A percentile compares a stretch with the other conserved stretches of the same genome.
phyloP scores from a whole-genome alignment of 2,329 filamentous ascomycete genomes.

The Westerdykella sp. region DNA sequence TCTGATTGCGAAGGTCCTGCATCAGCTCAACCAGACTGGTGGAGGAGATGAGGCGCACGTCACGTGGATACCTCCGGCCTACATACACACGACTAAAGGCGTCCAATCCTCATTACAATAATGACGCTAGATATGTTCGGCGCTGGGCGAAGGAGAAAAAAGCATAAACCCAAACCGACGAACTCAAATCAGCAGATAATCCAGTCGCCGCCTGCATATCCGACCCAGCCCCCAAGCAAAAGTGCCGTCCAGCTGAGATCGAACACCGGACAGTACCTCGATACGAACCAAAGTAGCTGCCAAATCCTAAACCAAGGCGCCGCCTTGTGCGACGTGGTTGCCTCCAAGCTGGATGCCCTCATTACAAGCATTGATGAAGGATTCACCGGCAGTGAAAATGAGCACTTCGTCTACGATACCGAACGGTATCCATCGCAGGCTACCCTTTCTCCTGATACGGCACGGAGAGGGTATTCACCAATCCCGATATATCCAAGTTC shows the following conservation, averaged over 20 bases:
- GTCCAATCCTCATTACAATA: background rate
- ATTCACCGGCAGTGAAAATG: conserved; percentile 48
- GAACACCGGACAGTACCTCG: conserved; percentile 21
- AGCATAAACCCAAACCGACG: no score
- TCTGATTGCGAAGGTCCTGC: no score
- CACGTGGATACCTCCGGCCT: no score
- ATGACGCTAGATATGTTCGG: background rate
- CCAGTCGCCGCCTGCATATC: no score
- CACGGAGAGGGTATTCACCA: background rate
- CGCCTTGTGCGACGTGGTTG: conserved; percentile 54
- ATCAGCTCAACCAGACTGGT: no score
- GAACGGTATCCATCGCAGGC: no score
- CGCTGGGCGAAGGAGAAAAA: background rate
- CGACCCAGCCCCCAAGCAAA: conserved; percentile 10
- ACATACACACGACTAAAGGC: no score
- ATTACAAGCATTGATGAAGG: conserved; percentile 66
- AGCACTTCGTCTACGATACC: conserved; percentile 37
- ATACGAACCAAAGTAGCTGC: conserved; percentile 30
- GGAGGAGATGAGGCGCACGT: no score
- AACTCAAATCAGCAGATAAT: no score
- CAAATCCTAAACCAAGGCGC: conserved; percentile 37
- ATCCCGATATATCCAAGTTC: conserved; percentile 1
- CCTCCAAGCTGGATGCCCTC: conserved; percentile 57
- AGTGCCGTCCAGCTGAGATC: conserved; percentile 15
- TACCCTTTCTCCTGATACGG: no score